These are phyloP conservation scores for Diplodia scrobiculata DNA, from an alignment of 2,329 filamentous ascomycete genomes.

Conservation along the genomic window DNA sequence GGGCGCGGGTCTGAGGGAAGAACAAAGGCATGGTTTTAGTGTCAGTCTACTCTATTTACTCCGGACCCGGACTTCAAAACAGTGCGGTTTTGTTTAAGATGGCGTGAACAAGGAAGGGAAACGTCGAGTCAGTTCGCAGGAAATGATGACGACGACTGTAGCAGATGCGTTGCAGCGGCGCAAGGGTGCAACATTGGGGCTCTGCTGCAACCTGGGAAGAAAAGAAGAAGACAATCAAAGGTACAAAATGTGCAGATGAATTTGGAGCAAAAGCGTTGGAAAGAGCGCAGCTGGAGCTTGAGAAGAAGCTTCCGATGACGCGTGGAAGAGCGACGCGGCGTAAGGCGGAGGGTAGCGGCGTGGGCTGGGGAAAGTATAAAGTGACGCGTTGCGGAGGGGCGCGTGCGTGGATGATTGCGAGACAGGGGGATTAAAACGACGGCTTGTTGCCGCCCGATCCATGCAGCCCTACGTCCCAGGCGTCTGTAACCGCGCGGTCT, in stretches of 20 bases:
- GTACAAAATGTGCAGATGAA: not conserved
- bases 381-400: not conserved
- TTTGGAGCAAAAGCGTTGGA: not conserved
- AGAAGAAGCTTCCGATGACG: not conserved
- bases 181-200: not conserved
- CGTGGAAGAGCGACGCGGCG: not conserved
- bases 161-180: constrained; percentile 5
- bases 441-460: not conserved
- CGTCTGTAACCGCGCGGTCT: not conserved
- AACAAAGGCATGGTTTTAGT: constrained; percentile 2
- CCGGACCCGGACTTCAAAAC: not conserved
- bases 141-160: not conserved
- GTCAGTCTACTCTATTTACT: not conserved
- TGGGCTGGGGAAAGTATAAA: not conserved
- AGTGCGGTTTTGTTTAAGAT: not conserved
- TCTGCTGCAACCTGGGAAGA: not conserved
- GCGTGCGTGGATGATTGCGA: not conserved
- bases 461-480: constrained; percentile 14
- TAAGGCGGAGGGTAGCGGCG: not conserved
- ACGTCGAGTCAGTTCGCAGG: not conserved
- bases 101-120: not conserved
- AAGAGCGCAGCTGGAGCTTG: not conserved
- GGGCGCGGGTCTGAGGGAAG: constrained; percentile 21
- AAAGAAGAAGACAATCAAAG: not conserved
- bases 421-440: not conserved